Percentiles rank a stretch among this genome's conserved stretches.
Evolutionary conservation across 129 eudicot species (phyloP).

Genomic region (Ambrosia artemisiifolia): DNA sequence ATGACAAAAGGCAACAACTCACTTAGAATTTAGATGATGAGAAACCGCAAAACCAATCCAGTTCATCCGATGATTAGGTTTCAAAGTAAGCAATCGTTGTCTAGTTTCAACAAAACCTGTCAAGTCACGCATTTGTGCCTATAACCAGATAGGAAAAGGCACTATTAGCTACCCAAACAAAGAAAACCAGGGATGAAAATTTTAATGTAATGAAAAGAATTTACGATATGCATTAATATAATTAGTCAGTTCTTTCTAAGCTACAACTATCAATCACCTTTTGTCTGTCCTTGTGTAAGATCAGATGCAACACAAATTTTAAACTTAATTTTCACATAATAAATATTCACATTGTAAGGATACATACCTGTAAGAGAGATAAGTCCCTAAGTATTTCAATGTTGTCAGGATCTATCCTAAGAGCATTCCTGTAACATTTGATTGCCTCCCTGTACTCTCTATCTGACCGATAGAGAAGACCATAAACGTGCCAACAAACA

Average conservation of each 20-base stretch:
- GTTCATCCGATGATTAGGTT: constrained; percentile 99
- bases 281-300: neutral
- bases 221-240: neutral
- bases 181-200: neutral
- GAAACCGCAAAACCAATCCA: constrained; percentile 99
- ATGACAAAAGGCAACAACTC: constrained; percentile 17
- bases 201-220: neutral
- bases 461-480: constrained; percentile 95
- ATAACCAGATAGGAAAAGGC: constrained; percentile 14
- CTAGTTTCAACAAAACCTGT: constrained; percentile 97
- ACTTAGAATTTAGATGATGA: constrained; percentile 88
- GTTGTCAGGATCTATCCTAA: constrained; percentile 97
- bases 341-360: neutral
- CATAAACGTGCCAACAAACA: constrained; percentile 99
- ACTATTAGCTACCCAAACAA: constrained; percentile 22
- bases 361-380: constrained; percentile 84
- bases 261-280: neutral
- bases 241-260: neutral
- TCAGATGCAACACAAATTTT: neutral
- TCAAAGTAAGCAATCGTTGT: constrained; percentile 83
- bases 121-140: constrained; percentile 99
- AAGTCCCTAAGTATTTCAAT: constrained; percentile 93
- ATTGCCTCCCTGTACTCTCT: constrained; percentile 98
- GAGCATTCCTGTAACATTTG: constrained; percentile 93
- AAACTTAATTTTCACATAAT: neutral